A percentile compares a stretch with the other conserved stretches of the same genome.
These are phyloP conservation scores for Lycium ferocissimum DNA, from an alignment of 257 asterid species.

Conservation along the genomic window DNA sequence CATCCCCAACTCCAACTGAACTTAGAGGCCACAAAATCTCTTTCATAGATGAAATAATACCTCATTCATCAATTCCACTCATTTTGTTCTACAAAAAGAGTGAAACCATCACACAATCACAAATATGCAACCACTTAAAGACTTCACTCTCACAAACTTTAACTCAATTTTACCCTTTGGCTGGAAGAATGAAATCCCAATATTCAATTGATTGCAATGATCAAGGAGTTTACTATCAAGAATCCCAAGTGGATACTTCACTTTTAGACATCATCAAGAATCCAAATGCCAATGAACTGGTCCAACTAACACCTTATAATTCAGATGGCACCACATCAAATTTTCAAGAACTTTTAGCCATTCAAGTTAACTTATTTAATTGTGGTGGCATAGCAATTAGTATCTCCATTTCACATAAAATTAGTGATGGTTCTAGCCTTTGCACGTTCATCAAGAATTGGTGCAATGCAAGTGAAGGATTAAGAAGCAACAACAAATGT, in stretches of 20 bases:
- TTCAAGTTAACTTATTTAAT: constrained; percentile 54
- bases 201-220: constrained; percentile 58
- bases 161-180: constrained; percentile 59
- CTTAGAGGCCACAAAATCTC: constrained; percentile 55
- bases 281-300: constrained; percentile 37
- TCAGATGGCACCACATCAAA: constrained; percentile 40
- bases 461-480: constrained; percentile 32
- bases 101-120: constrained; percentile 28
- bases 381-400: constrained; percentile 59
- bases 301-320: constrained; percentile 50
- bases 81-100: constrained; percentile 49
- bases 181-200: constrained; percentile 66
- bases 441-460: constrained; percentile 55
- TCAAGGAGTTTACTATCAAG: constrained; percentile 50
- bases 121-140: constrained; percentile 44
- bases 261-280: constrained; percentile 38
- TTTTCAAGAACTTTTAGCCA: constrained; percentile 48
- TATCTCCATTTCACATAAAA: constrained; percentile 55
- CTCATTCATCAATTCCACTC: constrained; percentile 59
- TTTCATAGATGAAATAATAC: constrained; percentile 62
- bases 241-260: constrained; percentile 43
- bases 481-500: not conserved
- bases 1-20: constrained; percentile 57
- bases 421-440: constrained; percentile 55
- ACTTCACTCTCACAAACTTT: constrained; percentile 53